phyloP scores from a whole-genome alignment of 1,284 basidiomycete species.

The Ustilago shanxiensis region DNA sequence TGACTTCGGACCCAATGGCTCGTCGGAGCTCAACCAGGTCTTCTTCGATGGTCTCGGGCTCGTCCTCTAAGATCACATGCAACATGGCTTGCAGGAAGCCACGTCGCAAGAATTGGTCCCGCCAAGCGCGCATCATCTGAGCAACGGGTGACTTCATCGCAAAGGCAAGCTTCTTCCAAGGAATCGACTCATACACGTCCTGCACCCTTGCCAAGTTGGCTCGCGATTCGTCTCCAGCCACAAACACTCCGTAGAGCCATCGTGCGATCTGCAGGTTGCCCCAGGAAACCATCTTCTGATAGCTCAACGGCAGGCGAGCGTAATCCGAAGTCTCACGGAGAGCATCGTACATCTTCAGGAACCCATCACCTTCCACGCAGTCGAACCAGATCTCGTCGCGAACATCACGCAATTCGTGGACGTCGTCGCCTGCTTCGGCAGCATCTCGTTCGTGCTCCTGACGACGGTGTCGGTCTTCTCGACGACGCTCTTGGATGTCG shows the following conservation, averaged over 20 bases:
- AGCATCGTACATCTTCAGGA: conserved; percentile 62
- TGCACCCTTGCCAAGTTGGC: conserved; percentile 61
- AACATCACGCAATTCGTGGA: conserved; percentile 62
- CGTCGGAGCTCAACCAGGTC: conserved; percentile 57
- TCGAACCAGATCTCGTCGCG: conserved; percentile 63
- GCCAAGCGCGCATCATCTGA: conserved; percentile 60
- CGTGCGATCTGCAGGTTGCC: conserved; percentile 64
- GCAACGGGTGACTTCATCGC: conserved; percentile 63
- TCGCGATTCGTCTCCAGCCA: conserved; percentile 61
- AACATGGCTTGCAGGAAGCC: conserved; percentile 59
- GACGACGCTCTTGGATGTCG: conserved; percentile 59
- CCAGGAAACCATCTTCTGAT: conserved; percentile 66
- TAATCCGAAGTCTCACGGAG: conserved; percentile 57
- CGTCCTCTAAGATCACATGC: conserved; percentile 63
- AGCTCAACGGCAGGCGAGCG: conserved; percentile 56
- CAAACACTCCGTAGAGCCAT: conserved; percentile 64
- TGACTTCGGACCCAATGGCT: conserved; percentile 57
- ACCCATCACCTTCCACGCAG: conserved; percentile 66
- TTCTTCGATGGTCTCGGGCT: conserved; percentile 61
- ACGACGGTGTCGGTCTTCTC: conserved; percentile 59
- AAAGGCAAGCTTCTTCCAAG: conserved; percentile 64
- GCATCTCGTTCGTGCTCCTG: conserved; percentile 61
- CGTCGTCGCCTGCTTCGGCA: conserved; percentile 60
- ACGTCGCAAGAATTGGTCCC: conserved; percentile 59
- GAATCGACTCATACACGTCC: conserved; percentile 59